Conservation (phyloP, 2,329 filamentous ascomycete genomes). For the Cladophialophora psammophila region DNA sequence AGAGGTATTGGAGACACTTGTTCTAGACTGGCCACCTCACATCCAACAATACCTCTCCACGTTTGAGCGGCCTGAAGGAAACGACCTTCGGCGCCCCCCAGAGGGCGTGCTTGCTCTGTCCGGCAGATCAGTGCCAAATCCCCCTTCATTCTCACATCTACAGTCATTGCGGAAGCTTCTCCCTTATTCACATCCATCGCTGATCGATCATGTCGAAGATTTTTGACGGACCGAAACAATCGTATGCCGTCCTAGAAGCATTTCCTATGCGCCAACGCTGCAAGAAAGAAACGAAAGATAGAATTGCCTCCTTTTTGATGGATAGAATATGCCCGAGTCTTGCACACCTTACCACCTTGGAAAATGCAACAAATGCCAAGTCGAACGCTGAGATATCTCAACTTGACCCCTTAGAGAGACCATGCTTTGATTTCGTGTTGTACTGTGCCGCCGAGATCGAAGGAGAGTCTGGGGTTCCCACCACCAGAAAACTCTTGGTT, state of each 20-base stretch:
- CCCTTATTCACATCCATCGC: neutral
- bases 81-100: neutral
- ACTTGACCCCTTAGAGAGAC: neutral
- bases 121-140: neutral
- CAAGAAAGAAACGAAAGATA: constrained; percentile 19
- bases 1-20: neutral
- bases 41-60: neutral
- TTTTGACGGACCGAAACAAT: constrained; percentile 12
- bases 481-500: constrained; percentile 6
- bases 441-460: constrained; percentile 17
- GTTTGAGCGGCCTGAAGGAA: neutral
- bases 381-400: neutral
- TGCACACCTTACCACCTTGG: neutral
- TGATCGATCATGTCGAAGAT: constrained; percentile 5
- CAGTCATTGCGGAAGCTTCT: neutral
- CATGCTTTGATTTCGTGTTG: neutral
- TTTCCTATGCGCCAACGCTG: constrained; percentile 31
- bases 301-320: constrained; percentile 20
- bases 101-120: neutral
- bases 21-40: neutral
- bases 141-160: neutral
- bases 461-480: neutral
- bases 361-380: constrained; percentile 12
- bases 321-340: constrained; percentile 2
- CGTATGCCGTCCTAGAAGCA: constrained; percentile 11